A percentile compares a stretch with the other conserved stretches of the same genome.
phyloP scores from a whole-genome alignment of 1,139 yeast genomes.

The Debaryomyces udenii region DNA sequence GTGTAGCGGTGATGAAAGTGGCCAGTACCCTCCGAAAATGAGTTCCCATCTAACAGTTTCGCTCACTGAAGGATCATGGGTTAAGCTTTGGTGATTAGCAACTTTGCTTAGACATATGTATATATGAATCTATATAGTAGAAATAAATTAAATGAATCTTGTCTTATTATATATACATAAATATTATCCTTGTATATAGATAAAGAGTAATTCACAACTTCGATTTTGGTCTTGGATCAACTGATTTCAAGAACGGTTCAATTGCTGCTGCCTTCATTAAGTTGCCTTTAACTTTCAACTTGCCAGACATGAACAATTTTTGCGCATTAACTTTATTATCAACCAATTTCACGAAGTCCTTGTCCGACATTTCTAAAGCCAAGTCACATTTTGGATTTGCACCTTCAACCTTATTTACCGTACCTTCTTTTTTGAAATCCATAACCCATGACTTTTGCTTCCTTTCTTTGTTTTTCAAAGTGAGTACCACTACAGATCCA shows the following conservation, averaged over 20 bases:
- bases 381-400: conserved; percentile 25
- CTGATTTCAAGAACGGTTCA: conserved; percentile 27
- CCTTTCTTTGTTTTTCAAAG: conserved; percentile 24
- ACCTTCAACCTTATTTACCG: conserved; percentile 24
- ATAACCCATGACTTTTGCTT: conserved; percentile 27
- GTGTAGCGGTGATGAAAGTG: conserved; percentile 14
- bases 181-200: too few species aligned
- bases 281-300: conserved; percentile 28
- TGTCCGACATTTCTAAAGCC: conserved; percentile 23
- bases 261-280: conserved; percentile 29
- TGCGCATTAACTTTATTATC: conserved; percentile 28
- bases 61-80: conserved; percentile 15
- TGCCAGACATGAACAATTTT: conserved; percentile 27
- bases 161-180: too few species aligned
- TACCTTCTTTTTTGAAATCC: conserved; percentile 25
- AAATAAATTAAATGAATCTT: too few species aligned
- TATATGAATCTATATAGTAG: too few species aligned
- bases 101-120: too few species aligned
- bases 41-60: conserved; percentile 36
- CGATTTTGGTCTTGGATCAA: conserved; percentile 26
- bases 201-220: too few species aligned
- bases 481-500: conserved; percentile 23
- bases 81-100: too few species aligned
- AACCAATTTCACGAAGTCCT: conserved; percentile 26
- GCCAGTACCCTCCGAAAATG: conserved; percentile 37